Evolutionary conservation across 805 yeast genomes (phyloP).

Genomic region (Ogataea wickerhamii): DNA sequence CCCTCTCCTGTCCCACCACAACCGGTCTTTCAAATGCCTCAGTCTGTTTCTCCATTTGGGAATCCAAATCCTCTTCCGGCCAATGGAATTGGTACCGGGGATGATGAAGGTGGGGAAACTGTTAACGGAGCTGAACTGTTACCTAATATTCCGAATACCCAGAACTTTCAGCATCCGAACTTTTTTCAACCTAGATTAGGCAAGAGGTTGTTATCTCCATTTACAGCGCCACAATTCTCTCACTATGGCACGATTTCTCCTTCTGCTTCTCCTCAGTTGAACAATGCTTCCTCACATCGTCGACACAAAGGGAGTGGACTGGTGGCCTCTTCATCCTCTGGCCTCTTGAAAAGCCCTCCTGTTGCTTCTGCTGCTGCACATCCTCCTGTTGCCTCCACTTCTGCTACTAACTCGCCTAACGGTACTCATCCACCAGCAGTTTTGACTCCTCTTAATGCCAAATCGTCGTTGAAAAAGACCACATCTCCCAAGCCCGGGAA

Average conservation of each 20-base stretch:
- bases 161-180: slow-evolving; percentile 10
- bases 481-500: slow-evolving; percentile 24
- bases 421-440: slow-evolving; percentile 15
- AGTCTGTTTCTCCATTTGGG: slow-evolving; percentile 12
- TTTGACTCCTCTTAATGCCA: slow-evolving; percentile 4
- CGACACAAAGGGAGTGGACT: not conserved
- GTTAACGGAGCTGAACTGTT: no score
- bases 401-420: slow-evolving; percentile 7
- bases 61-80: no score
- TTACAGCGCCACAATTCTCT: slow-evolving; percentile 48
- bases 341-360: not conserved
- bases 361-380: not conserved
- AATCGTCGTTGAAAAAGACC: slow-evolving; percentile 14
- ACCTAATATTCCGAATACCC: not conserved
- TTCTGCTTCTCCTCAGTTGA: not conserved
- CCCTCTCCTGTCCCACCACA: slow-evolving; percentile 13
- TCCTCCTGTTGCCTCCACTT: slow-evolving; percentile 3
- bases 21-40: slow-evolving; percentile 13
- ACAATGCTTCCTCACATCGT: not conserved
- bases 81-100: no score
- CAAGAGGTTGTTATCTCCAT: slow-evolving; percentile 33
- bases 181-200: slow-evolving; percentile 24
- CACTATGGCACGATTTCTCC: slow-evolving; percentile 37
- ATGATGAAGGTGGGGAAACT: no score
- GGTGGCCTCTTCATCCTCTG: not conserved